Evolutionary conservation across 768 basidiomycete genomes (phyloP), one percentile per base, ranked within the genome.

Genomic region (Amanita exitialis): DNA sequence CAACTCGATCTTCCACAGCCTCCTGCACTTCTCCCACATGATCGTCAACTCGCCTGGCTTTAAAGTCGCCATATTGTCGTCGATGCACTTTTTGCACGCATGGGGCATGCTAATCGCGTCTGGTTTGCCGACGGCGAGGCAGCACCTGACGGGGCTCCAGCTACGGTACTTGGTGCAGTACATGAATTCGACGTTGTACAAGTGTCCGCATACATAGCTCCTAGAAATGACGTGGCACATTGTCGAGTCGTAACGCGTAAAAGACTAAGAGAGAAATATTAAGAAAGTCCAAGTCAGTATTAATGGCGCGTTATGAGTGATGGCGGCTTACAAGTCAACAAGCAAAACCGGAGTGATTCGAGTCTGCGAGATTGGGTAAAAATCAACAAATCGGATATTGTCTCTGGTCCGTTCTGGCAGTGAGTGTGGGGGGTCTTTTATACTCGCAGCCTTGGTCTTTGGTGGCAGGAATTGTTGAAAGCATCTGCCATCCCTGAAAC

Each of bases 1-100:
- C 37, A 49, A 30, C 13, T 49, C 49, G 6, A 13, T 32, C 27
- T 49, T 18, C 49, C 38, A 41, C 49, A 49, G 20, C 20, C 42
- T 30, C 50, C 50, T 51, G 21, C 50, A 51, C 21, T 25, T 51
- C 15, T 44, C 42, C 50, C 50, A 51, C 50, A 51, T 51, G 15
- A 51, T 51, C n/a, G 42, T 44, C 43, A 34, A 21, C 27, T 51
- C 42, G 12, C 39, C 39, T 6, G 28, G 39, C 34, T 43, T 51
- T 34, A 51, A n/a, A 7, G 34, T 32, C 8, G 28, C 28, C 50
- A 51, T 51, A 15, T 25, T 44, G 12, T 51, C 41, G n/a, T 51
- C 50, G 7, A 51, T 44, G 34, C 50, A 51, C 7, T 44, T 51
- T 9, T 51, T 51, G 42, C 50, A 51, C 15, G 50, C 50, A 8